These are phyloP conservation scores for Pseudogymnoascus sp. DNA, from an alignment of 2,329 filamentous ascomycete species.

Conservation along the genomic window DNA sequence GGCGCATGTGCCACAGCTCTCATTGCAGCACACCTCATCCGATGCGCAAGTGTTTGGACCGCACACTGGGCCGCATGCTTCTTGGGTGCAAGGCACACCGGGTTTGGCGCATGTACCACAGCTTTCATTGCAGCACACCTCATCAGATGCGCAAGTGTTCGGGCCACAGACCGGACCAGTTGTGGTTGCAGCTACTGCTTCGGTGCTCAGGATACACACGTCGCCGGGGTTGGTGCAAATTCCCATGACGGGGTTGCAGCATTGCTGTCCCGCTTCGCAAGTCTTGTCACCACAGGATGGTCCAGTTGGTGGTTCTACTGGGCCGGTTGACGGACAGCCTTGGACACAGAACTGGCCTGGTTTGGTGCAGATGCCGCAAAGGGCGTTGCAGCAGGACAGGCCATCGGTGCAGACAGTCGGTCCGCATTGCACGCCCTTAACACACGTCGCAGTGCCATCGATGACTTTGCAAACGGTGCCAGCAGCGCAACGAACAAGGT, in stretches of 20 bases:
- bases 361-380: not conserved
- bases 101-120: not conserved
- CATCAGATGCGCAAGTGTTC: not conserved
- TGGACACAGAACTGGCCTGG: not conserved
- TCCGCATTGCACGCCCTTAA: not conserved
- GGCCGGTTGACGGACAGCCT: not conserved
- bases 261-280: not conserved
- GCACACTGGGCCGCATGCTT: not conserved
- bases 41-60: not conserved
- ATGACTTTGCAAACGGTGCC: not conserved
- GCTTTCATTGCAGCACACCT: not conserved
- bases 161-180: not conserved
- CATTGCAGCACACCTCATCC: constrained; percentile 20
- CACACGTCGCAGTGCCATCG: not conserved
- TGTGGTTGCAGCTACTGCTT: not conserved
- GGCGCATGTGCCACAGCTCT: constrained; percentile 16
- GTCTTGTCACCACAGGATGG: not conserved
- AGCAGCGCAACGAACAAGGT: not conserved
- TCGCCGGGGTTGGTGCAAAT: constrained; percentile 1
- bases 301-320: not conserved
- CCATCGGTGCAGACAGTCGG: not conserved
- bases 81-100: not conserved
- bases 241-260: not conserved
- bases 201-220: not conserved
- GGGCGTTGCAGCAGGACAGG: not conserved